Conservation (phyloP, 495 filamentous ascomycete genomes). For the Lindgomyces ingoldianus region DNA sequence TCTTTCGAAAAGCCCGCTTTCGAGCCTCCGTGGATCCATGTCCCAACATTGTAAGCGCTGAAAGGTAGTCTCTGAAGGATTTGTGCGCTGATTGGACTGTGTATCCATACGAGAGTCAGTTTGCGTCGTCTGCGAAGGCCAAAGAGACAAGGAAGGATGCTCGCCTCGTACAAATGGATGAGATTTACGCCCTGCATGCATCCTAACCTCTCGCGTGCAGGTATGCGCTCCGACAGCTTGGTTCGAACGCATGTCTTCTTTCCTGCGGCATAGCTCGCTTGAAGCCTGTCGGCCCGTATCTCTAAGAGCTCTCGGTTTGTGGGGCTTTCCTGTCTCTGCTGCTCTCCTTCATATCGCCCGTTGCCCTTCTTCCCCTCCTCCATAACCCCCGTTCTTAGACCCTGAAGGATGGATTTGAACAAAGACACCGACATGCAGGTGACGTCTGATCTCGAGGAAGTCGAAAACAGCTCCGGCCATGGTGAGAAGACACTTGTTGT, state of each 20-base stretch:
- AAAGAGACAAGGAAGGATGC: neutral
- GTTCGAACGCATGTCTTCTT: neutral
- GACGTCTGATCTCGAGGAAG: slow-evolving; percentile 7
- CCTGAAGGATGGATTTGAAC: slow-evolving; percentile 2
- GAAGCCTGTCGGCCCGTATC: too few species aligned
- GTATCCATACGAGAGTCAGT: too few species aligned
- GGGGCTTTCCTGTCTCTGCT: neutral
- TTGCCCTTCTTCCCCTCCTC: neutral
- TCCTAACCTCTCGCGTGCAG: neutral
- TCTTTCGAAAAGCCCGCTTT: neutral
- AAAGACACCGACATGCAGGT: slow-evolving; percentile 1
- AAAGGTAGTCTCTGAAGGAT: neutral
- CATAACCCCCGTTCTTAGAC: neutral
- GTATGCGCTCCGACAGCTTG: neutral
- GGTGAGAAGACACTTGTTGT: slow-evolving; percentile 17
- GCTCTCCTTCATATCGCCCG: slow-evolving; percentile 1
- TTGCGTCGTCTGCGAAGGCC: too few species aligned
- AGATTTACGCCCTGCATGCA: neutral
- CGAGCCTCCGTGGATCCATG: neutral
- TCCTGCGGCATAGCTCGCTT: too few species aligned
- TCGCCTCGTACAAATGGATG: neutral
- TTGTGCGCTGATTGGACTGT: too few species aligned
- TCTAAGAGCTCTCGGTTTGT: too few species aligned
- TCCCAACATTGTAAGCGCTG: neutral
- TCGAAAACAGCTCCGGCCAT: slow-evolving; percentile 11